phyloP scores from a whole-genome alignment of 2,329 filamentous ascomycete genomes.

The Incumbomyces lentus region DNA sequence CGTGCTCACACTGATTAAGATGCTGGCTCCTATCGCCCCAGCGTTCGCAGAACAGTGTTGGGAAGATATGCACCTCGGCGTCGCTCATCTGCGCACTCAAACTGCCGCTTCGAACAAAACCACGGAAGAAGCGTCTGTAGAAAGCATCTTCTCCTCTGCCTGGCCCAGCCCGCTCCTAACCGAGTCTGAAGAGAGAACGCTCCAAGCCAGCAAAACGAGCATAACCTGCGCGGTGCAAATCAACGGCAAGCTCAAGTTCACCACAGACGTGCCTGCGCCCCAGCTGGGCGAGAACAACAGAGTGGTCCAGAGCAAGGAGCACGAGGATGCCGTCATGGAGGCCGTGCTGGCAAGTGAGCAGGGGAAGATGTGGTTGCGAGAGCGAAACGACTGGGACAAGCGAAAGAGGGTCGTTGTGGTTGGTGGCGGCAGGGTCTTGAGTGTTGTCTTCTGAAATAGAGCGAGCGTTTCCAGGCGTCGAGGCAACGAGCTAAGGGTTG shows the following conservation, averaged over 20 bases:
- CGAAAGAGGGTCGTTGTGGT: slow-evolving; percentile 59
- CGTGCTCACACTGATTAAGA: slow-evolving; percentile 50
- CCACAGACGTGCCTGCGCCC: slow-evolving; percentile 51
- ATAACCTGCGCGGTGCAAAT: slow-evolving; percentile 59
- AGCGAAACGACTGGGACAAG: slow-evolving; percentile 39
- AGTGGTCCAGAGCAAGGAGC: background rate
- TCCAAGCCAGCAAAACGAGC: slow-evolving; percentile 41
- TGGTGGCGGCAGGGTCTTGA: slow-evolving; percentile 57
- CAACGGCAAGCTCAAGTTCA: slow-evolving; percentile 66
- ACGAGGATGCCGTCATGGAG: slow-evolving; percentile 48
- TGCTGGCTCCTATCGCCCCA: slow-evolving; percentile 71
- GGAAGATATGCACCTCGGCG: slow-evolving; percentile 31
- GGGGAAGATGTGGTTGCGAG: slow-evolving; percentile 47
- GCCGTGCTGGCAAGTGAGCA: slow-evolving; percentile 52
- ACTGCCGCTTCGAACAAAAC: background rate
- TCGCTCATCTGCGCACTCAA: background rate
- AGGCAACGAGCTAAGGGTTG: too few species aligned
- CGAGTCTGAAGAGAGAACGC: slow-evolving; percentile 30
- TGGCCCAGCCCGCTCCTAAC: slow-evolving; percentile 48
- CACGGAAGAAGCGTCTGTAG: too few species aligned
- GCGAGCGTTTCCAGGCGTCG: background rate
- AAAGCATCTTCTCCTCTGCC: slow-evolving; percentile 34
- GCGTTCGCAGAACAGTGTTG: slow-evolving; percentile 75
- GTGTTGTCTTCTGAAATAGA: slow-evolving; percentile 59
- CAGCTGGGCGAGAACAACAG: slow-evolving; percentile 23